phyloP scores from a whole-genome alignment of 805 yeast species.

The Starmerella khaoyaiensis region DNA sequence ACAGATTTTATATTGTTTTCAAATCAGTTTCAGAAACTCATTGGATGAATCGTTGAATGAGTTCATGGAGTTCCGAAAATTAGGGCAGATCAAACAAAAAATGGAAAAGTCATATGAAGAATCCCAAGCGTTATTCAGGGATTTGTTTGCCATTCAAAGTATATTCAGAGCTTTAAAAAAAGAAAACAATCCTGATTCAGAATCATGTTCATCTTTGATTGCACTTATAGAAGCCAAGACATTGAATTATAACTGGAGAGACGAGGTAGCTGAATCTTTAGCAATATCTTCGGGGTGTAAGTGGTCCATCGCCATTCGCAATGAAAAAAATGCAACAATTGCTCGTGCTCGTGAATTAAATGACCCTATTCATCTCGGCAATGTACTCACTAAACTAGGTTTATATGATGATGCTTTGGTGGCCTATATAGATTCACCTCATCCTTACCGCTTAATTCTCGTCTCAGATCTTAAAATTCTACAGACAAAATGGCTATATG shows the following conservation, averaged over 20 bases:
- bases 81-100: too few species aligned
- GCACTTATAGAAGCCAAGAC: neutral
- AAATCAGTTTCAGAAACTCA: too few species aligned
- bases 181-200: too few species aligned
- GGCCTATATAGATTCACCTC: conserved; percentile 1
- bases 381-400: conserved; percentile 6
- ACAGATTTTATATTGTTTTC: neutral
- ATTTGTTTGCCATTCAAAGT: too few species aligned
- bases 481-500: conserved; percentile 11
- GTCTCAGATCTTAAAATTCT: conserved; percentile 10
- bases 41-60: too few species aligned
- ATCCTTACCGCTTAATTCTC: conserved; percentile 1
- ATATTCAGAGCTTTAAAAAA: too few species aligned
- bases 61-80: too few species aligned
- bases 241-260: conserved; percentile 5
- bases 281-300: neutral
- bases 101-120: too few species aligned
- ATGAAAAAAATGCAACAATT: conserved; percentile 3
- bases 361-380: conserved; percentile 5
- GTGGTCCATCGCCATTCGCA: neutral
- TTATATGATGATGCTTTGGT: conserved; percentile 10
- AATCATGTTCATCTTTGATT: neutral
- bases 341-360: conserved; percentile 1
- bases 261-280: neutral
- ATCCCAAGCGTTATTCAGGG: too few species aligned